These are phyloP conservation scores for Citrus maxima DNA, from an alignment of 345 rosid species.

Conservation along the genomic window DNA sequence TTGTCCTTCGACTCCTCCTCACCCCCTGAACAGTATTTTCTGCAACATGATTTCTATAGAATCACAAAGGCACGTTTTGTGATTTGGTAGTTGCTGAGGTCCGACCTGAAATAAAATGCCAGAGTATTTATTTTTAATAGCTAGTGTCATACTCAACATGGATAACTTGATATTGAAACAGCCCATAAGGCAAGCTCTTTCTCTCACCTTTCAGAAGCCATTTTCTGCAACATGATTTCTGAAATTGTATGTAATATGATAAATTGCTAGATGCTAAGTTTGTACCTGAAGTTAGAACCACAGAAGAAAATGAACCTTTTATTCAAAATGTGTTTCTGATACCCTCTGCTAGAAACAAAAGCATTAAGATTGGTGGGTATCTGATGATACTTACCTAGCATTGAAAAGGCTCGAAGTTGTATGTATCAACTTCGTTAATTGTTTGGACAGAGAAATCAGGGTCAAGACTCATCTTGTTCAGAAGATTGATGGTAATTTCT, in stretches of 20 bases:
- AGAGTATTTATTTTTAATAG: not conserved
- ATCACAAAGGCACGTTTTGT: not conserved
- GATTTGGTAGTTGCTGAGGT: not conserved
- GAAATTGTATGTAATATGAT: not conserved
- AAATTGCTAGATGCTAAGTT: not conserved
- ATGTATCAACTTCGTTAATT: slow-evolving; percentile 6
- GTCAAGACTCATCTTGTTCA: slow-evolving; percentile 6
- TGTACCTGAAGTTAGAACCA: not conserved
- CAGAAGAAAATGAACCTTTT: not conserved
- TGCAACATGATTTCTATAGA: not conserved
- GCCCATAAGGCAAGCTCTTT: not conserved
- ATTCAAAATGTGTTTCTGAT: not conserved
- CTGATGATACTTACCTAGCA: slow-evolving; percentile 27
- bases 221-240: slow-evolving; percentile 1
- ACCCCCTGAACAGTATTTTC: not conserved
- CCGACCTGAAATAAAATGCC: not conserved
- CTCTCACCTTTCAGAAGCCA: not conserved
- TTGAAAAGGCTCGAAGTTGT: slow-evolving; percentile 16
- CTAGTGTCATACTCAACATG: not conserved
- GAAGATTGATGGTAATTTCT: slow-evolving; percentile 17
- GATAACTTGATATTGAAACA: not conserved
- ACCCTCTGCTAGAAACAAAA: not conserved
- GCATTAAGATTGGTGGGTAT: not conserved
- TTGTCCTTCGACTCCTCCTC: not conserved
- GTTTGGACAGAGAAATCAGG: not conserved